Conservation (phyloP, 805 yeast genomes). For the Candida stauntonica region DNA sequence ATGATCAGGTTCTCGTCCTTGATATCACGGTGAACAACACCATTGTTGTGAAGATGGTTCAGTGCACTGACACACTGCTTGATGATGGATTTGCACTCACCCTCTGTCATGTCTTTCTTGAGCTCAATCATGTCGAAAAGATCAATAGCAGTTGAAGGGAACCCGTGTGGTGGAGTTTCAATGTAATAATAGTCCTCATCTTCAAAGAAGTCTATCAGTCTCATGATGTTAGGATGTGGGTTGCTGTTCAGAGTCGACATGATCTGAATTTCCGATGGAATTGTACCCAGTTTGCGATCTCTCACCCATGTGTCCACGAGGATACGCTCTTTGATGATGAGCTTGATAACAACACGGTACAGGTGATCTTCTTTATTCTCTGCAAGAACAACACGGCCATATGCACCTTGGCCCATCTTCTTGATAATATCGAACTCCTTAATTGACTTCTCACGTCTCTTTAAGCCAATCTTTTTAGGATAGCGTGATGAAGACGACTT, state of each 20-base stretch:
- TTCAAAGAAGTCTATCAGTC: conserved; percentile 87
- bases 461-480: conserved; percentile 53
- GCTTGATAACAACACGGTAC: conserved; percentile 74
- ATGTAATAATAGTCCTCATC: conserved; percentile 86
- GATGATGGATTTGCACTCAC: conserved; percentile 73
- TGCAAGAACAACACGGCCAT: conserved; percentile 87
- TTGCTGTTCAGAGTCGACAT: conserved; percentile 73
- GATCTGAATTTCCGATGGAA: conserved; percentile 94
- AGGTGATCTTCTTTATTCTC: conserved; percentile 57
- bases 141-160: conserved; percentile 81
- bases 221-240: conserved; percentile 86
- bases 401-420: conserved; percentile 93
- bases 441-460: conserved; percentile 66
- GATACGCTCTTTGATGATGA: conserved; percentile 88
- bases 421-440: conserved; percentile 67
- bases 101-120: conserved; percentile 73
- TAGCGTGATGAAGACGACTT: conserved; percentile 32
- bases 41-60: conserved; percentile 75
- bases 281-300: conserved; percentile 85
- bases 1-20: conserved; percentile 93
- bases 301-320: conserved; percentile 97
- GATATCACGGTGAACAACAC: conserved; percentile 90
- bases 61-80: conserved; percentile 77
- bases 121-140: conserved; percentile 89
- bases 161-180: conserved; percentile 88